Evolutionary conservation across 352 stramenopile species (phyloP).

Genomic region (Globisporangium apiculatum): DNA sequence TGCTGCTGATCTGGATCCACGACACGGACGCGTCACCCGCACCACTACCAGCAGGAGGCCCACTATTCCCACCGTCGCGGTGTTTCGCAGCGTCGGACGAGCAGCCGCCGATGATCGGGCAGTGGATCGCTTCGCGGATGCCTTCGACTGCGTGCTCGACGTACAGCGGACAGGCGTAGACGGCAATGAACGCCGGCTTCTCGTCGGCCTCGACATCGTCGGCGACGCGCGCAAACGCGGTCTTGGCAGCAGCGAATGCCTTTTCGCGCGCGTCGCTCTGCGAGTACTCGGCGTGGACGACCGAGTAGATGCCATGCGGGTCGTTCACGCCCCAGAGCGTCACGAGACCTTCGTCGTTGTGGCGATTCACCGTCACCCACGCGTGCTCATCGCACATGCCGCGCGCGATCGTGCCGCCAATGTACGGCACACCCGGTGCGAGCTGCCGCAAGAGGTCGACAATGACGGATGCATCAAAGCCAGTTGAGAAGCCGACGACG

Average conservation of each 20-base stretch:
- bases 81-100: slow-evolving; percentile 75
- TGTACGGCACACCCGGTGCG: slow-evolving; percentile 74
- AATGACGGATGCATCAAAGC: slow-evolving; percentile 70
- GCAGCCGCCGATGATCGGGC: slow-evolving; percentile 77
- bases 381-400: slow-evolving; percentile 85
- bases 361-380: slow-evolving; percentile 83
- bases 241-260: slow-evolving; percentile 66
- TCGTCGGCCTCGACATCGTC: slow-evolving; percentile 53
- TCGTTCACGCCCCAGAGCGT: slow-evolving; percentile 86
- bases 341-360: slow-evolving; percentile 76
- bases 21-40: slow-evolving; percentile 42
- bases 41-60: background rate
- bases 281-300: slow-evolving; percentile 75
- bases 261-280: slow-evolving; percentile 76
- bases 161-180: slow-evolving; percentile 76
- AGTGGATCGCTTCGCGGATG: slow-evolving; percentile 72
- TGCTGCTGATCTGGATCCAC: slow-evolving; percentile 86
- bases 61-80: slow-evolving; percentile 25
- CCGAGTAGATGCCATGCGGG: slow-evolving; percentile 70
- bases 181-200: slow-evolving; percentile 71
- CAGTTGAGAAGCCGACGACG: slow-evolving; percentile 80
- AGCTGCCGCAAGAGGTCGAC: slow-evolving; percentile 66
- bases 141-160: slow-evolving; percentile 80
- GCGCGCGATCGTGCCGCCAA: slow-evolving; percentile 76
- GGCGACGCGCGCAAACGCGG: slow-evolving; percentile 42